Evolutionary conservation across 768 basidiomycete species (phyloP).

Genomic region (Leccinellum albellum): DNA sequence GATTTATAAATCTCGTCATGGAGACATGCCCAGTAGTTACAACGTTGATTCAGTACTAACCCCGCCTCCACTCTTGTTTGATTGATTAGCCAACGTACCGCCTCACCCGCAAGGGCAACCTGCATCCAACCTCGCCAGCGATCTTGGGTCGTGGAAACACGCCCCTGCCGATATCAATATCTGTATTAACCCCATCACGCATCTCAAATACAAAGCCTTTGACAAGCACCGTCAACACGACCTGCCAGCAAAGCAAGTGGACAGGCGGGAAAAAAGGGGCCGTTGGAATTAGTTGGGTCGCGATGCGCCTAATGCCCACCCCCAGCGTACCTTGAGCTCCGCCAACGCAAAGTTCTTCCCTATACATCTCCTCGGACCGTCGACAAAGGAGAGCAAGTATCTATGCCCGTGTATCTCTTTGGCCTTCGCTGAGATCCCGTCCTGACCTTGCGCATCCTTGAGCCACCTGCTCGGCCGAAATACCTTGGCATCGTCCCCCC

Average conservation of each 20-base stretch:
- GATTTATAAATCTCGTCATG: no score
- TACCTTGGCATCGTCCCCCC: conserved; percentile 57
- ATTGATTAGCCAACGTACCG: background rate
- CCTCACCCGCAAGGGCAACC: conserved; percentile 20
- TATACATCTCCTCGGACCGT: conserved; percentile 47
- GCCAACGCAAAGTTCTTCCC: conserved; percentile 46
- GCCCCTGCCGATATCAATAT: conserved; percentile 4
- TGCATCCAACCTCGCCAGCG: conserved; percentile 20
- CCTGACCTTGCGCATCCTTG: conserved; percentile 11
- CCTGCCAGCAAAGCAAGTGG: conserved; percentile 24
- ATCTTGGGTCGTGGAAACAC: conserved; percentile 7
- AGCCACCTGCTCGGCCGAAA: conserved; percentile 69
- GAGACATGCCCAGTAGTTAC: background rate
- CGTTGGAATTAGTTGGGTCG: background rate
- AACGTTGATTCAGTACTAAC: background rate
- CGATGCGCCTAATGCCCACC: background rate
- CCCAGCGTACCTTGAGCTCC: conserved; percentile 30
- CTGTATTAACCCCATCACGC: conserved; percentile 34
- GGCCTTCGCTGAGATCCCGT: conserved; percentile 24
- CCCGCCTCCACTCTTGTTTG: no score
- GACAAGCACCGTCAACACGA: conserved; percentile 40
- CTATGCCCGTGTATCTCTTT: conserved; percentile 45
- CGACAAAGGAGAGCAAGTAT: conserved; percentile 48
- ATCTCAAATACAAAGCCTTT: conserved; percentile 35
- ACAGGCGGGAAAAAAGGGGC: background rate